Base-by-base conservation (phyloP, 371 early-diverging fungal species). In the Mucor racemosus region DNA sequence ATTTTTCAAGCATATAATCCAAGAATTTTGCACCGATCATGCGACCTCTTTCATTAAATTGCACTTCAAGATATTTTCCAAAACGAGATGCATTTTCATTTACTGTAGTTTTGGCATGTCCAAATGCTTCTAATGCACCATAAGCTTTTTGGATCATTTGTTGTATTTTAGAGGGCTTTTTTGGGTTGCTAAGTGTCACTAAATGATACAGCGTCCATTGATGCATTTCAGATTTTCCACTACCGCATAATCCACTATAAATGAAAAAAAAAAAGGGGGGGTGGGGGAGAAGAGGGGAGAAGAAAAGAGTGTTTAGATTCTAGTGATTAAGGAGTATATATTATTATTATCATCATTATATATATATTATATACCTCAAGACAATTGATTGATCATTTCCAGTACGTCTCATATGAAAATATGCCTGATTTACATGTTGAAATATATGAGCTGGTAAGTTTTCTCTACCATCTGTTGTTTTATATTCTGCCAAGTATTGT, bases 1-100 rank as follows among this genome's bases (percentile, higher is more conserved):
- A 82, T 76, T 91, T 91, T 70, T 99, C 97, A 19, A 98, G 79
- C 66, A 96, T 85, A 74, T 94, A 97, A 66, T 94, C 92, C 58
- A 95, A 80, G 66, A 92, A 78, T 76, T 94, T 95, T 7, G 91
- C 91, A 31, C 97, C 96, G 10, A 89, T 79, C 74, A 97, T 88
- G 15, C 90, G 88, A 5, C 95, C 94, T 39, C 89, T 84, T 70
- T 88, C 91, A 74, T 94, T 90, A 74, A 97, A 98, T 71, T 95
- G 96, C 61, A 96, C 78, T 77, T 96, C 97, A 8, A 90, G 89
- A 74, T 96, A 96, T 57, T 91, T 88, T n/a, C 95, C 97, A 62
- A 92, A 94, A 42, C 95, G 88, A 7, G 96, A 93, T 11, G 96
- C 93, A 79, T 95, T 90, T 48, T 81, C 74, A 79, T 96, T 68